A percentile compares a stretch with the other conserved stretches of the same genome.
Conservation (phyloP, 2,329 filamentous ascomycete species). For the Penicillium digitatum region DNA sequence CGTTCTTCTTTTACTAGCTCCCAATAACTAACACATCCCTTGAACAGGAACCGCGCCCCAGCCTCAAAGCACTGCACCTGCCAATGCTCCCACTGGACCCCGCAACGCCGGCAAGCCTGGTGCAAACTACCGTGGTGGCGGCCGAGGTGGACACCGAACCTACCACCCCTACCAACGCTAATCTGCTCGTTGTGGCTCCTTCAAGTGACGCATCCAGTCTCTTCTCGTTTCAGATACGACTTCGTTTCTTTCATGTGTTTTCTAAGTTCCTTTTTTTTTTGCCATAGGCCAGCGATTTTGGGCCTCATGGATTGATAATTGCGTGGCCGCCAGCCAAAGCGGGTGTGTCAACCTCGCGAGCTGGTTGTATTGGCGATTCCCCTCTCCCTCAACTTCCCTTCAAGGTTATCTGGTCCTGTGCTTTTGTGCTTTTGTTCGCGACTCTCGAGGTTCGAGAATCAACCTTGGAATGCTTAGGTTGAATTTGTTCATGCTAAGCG, state of each 20-base stretch:
- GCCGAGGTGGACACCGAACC: conserved; percentile 67
- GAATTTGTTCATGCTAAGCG: not conserved
- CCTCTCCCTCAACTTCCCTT: not conserved
- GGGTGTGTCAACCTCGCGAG: not conserved
- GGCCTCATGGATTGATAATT: conserved; percentile 1
- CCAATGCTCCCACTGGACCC: conserved; percentile 86
- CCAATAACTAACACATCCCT: not conserved
- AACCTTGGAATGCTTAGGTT: not conserved
- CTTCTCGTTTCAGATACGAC: not conserved
- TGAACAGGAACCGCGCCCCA: conserved; percentile 39
- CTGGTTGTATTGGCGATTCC: not conserved
- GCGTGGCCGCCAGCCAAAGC: not conserved
- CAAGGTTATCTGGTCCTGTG: not conserved
- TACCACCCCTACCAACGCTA: conserved; percentile 71
- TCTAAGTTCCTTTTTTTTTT: conserved; percentile 8
- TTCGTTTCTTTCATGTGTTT: conserved; percentile 11
- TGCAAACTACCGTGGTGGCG: conserved; percentile 89
- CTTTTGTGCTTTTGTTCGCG: not conserved
- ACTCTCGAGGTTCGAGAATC: not conserved
- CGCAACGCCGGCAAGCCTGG: conserved; percentile 92
- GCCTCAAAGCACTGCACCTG: conserved; percentile 56
- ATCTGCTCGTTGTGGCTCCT: not conserved
- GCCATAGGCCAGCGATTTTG: conserved; percentile 3
- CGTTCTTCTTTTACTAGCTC: not conserved
- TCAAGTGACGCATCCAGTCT: not conserved